These are phyloP conservation scores for Colletotrichum navitas DNA, from an alignment of 2,329 filamentous ascomycete genomes.

Conservation along the genomic window DNA sequence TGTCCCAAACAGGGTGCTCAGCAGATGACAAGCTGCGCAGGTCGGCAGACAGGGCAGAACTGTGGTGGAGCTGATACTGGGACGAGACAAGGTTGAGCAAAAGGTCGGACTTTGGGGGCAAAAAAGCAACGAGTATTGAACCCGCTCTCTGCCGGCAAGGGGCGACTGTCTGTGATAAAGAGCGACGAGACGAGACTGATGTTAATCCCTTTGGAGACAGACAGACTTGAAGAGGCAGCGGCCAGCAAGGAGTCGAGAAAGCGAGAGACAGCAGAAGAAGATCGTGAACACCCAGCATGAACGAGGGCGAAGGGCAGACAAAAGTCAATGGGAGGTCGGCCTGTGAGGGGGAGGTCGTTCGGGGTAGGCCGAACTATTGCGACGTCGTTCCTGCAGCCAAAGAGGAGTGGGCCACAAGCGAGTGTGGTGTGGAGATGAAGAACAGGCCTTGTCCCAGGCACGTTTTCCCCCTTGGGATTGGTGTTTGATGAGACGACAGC, in stretches of 20 bases:
- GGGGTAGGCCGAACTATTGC: constrained; percentile 41
- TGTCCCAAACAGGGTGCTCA: constrained; percentile 31
- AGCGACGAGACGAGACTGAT: constrained; percentile 34
- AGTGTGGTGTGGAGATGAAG: constrained; percentile 40
- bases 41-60: constrained; percentile 19
- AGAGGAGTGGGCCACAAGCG: constrained; percentile 32
- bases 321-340: constrained; percentile 26
- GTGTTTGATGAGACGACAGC: constrained; percentile 40
- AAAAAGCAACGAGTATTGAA: constrained; percentile 38
- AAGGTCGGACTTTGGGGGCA: constrained; percentile 7
- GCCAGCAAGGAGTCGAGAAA: constrained; percentile 31
- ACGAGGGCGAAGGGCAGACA: constrained; percentile 17
- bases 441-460: constrained; percentile 32
- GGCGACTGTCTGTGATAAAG: constrained; percentile 30
- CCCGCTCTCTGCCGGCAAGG: constrained; percentile 17
- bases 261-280: constrained; percentile 11
- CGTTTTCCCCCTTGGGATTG: constrained; percentile 33
- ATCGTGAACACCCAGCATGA: not conserved
- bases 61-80: constrained; percentile 30
- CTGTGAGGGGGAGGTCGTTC: constrained; percentile 25
- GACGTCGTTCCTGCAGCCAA: constrained; percentile 33
- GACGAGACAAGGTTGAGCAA: constrained; percentile 25
- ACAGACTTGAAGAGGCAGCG: constrained; percentile 9
- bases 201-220: constrained; percentile 37
- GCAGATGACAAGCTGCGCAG: constrained; percentile 8